Evolutionary conservation across 169 alveolate species (phyloP).

Genomic region (Plasmodium billcollinsi): DNA sequence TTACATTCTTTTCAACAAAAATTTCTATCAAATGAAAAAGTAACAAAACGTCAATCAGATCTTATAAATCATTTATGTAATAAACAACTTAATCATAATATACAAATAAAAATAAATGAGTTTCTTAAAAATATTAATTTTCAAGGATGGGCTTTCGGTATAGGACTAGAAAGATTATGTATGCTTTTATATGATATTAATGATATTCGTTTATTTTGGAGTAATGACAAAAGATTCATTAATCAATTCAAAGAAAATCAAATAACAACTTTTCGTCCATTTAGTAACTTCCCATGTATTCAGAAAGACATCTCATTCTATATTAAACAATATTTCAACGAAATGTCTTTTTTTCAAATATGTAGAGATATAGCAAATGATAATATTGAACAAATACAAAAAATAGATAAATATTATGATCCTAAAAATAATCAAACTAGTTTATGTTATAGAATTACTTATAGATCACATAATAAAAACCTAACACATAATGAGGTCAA

Average conservation of each 20-base stretch:
- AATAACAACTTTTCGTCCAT: slow-evolving; percentile 78
- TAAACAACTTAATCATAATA: slow-evolving; percentile 15
- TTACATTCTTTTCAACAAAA: background rate
- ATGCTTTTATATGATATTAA: slow-evolving; percentile 91
- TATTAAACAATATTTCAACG: slow-evolving; percentile 42
- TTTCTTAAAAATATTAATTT: slow-evolving; percentile 77
- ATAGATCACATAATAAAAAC: slow-evolving; percentile 83
- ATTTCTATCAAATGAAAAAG: background rate
- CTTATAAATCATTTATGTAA: slow-evolving; percentile 42
- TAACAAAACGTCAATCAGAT: background rate
- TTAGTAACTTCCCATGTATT: slow-evolving; percentile 85
- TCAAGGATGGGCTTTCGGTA: slow-evolving; percentile 96
- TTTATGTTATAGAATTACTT: slow-evolving; percentile 83
- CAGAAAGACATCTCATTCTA: slow-evolving; percentile 84
- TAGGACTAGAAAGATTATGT: slow-evolving; percentile 94
- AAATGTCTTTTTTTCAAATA: slow-evolving; percentile 43
- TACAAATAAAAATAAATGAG: slow-evolving; percentile 35
- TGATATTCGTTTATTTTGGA: slow-evolving; percentile 95
- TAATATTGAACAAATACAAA: slow-evolving; percentile 66
- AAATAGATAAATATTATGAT: slow-evolving; percentile 54
- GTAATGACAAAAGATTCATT: slow-evolving; percentile 90
- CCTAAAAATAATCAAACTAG: slow-evolving; percentile 50
- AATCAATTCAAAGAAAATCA: slow-evolving; percentile 82
- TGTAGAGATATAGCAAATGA: slow-evolving; percentile 75
- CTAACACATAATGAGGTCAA: slow-evolving; percentile 83